phyloP scores from a whole-genome alignment of 169 alveolate species.

The Cryptosporidium ubiquitum region DNA sequence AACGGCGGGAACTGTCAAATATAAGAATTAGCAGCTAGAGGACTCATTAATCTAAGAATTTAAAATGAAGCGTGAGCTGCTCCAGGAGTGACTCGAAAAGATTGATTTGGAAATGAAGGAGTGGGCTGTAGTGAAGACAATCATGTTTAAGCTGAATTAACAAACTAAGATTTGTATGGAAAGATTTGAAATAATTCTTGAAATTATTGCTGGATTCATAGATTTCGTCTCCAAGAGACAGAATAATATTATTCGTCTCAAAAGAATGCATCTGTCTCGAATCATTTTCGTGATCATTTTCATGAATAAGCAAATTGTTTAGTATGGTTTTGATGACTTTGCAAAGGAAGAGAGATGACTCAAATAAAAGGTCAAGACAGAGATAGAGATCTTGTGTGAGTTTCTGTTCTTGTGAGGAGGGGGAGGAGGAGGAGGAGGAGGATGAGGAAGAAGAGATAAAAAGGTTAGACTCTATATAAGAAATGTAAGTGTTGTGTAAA shows the following conservation, averaged over 20 bases:
- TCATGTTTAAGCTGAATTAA: not conserved
- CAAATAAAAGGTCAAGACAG: conserved; percentile 41
- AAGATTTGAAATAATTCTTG: conserved; percentile 2
- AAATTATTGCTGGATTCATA: conserved; percentile 18
- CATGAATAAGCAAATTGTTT: not conserved
- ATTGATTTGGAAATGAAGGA: not conserved
- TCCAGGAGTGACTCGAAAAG: not conserved
- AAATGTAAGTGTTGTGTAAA: not conserved
- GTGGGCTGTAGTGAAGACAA: not conserved
- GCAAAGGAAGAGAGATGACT: conserved; percentile 11
- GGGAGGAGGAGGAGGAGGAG: not conserved
- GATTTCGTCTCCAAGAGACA: conserved; percentile 27
- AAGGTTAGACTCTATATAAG: conserved; percentile 27
- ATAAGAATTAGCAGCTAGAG: not conserved
- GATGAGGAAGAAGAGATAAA: not conserved
- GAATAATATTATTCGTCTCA: not conserved
- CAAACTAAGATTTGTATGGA: not conserved
- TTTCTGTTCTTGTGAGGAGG: not conserved
- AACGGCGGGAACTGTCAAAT: not conserved
- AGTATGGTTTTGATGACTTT: not conserved
- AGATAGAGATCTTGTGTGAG: conserved; percentile 3
- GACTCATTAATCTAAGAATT: not conserved
- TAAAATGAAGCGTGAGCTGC: not conserved
- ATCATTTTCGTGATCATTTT: not conserved
- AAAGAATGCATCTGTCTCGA: not conserved